A percentile compares a stretch with the other conserved stretches of the same genome.
phyloP scores from a whole-genome alignment of 2,329 filamentous ascomycete species.

The Nothomitra cinnamomea region DNA sequence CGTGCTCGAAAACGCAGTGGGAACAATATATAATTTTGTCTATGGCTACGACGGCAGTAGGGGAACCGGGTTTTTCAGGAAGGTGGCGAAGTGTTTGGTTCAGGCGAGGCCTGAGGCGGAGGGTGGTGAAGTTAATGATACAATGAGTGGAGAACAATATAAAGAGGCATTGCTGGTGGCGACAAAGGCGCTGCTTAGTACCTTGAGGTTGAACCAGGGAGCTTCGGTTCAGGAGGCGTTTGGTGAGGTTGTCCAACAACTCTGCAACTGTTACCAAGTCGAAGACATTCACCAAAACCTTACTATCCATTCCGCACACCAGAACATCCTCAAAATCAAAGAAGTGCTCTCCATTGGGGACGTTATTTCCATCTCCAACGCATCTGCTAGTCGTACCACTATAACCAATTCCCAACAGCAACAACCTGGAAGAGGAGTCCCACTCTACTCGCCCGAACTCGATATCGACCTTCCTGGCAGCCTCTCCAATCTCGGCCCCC shows the following conservation, averaged over 20 bases:
- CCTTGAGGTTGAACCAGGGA: slow-evolving; percentile 13
- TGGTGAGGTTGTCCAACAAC: slow-evolving; percentile 6
- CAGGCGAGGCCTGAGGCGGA: neutral
- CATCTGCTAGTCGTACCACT: neutral
- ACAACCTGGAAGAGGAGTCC: neutral
- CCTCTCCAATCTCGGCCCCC: too few species aligned
- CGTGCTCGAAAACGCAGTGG: slow-evolving; percentile 14
- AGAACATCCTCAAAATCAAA: slow-evolving; percentile 12
- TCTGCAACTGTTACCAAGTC: slow-evolving; percentile 7
- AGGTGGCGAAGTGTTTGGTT: slow-evolving; percentile 2
- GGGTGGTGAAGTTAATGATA: neutral
- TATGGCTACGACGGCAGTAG: slow-evolving; percentile 14
- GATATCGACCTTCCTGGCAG: slow-evolving; percentile 13
- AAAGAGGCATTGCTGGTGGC: slow-evolving; percentile 9
- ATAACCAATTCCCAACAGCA: neutral
- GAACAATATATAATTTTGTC: slow-evolving; percentile 17
- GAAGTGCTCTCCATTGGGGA: slow-evolving; percentile 14
- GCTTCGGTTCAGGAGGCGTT: slow-evolving; percentile 13
- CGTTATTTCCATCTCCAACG: slow-evolving; percentile 10
- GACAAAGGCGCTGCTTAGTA: slow-evolving; percentile 9
- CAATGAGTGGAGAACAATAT: slow-evolving; percentile 1
- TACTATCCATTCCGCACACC: slow-evolving; percentile 7
- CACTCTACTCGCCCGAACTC: slow-evolving; percentile 6
- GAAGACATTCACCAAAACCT: slow-evolving; percentile 7
- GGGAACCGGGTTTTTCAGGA: slow-evolving; percentile 13